phyloP scores from a whole-genome alignment of 495 filamentous ascomycete genomes.

The Aspergillus ostianus region DNA sequence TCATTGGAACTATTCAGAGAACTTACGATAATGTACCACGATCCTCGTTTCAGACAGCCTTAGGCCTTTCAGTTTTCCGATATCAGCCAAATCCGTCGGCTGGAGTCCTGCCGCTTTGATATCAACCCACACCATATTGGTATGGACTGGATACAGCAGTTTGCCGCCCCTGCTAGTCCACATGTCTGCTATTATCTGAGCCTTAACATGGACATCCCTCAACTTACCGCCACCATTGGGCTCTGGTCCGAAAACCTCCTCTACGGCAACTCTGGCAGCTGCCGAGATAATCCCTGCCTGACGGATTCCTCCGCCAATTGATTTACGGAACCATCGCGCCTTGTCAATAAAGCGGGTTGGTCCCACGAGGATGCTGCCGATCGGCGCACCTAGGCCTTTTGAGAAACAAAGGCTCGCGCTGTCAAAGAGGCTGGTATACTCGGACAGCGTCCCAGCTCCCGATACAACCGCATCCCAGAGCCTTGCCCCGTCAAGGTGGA shows the following conservation, averaged over 20 bases:
- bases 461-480: slow-evolving; percentile 67
- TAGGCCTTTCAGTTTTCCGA: slow-evolving; percentile 21
- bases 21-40: slow-evolving; percentile 28
- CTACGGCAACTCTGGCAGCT: slow-evolving; percentile 31
- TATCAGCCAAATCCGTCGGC: slow-evolving; percentile 14
- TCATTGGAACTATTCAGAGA: not conserved
- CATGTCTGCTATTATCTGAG: slow-evolving; percentile 53
- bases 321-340: slow-evolving; percentile 69
- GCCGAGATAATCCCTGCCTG: slow-evolving; percentile 48
- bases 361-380: slow-evolving; percentile 70
- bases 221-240: slow-evolving; percentile 57
- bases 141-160: slow-evolving; percentile 42
- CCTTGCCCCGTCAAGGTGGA: slow-evolving; percentile 76
- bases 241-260: slow-evolving; percentile 51
- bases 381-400: slow-evolving; percentile 77
- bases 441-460: slow-evolving; percentile 52
- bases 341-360: slow-evolving; percentile 54
- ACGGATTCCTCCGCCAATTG: slow-evolving; percentile 70
- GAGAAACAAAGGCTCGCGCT: slow-evolving; percentile 72
- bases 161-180: slow-evolving; percentile 46
- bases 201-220: slow-evolving; percentile 50
- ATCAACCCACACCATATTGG: slow-evolving; percentile 86
- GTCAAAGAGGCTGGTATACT: slow-evolving; percentile 68
- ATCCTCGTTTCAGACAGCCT: slow-evolving; percentile 20
- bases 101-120: slow-evolving; percentile 37